Evolutionary conservation across 352 stramenopile species (phyloP).

Genomic region (Phytophthora colocasiae): DNA sequence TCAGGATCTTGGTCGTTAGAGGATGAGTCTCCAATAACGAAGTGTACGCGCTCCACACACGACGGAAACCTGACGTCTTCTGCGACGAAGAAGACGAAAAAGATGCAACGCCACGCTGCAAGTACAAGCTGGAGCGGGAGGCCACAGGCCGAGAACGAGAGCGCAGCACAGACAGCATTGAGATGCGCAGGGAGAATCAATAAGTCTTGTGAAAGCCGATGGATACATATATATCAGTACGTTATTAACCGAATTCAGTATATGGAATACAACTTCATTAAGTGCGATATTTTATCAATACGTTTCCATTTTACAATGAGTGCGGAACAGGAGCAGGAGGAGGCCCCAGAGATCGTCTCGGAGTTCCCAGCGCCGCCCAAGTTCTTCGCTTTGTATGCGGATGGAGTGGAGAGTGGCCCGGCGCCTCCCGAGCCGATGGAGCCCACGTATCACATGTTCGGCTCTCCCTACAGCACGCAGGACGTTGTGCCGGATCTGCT

Average conservation of each 20-base stretch:
- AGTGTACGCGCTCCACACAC: constrained; percentile 63
- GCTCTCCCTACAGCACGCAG: constrained; percentile 83
- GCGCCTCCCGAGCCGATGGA: constrained; percentile 73
- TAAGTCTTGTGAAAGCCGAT: not conserved
- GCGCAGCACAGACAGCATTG: constrained; percentile 45
- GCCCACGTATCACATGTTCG: constrained; percentile 89
- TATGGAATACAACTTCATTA: not conserved
- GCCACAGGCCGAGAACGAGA: constrained; percentile 9
- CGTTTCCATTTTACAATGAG: constrained; percentile 19
- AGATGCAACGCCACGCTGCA: constrained; percentile 6
- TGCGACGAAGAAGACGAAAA: constrained; percentile 16
- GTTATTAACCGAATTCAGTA: too few relatives aligned
- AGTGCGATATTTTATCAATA: constrained; percentile 2
- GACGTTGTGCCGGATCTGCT: constrained; percentile 83
- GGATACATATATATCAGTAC: not conserved
- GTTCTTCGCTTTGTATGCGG: constrained; percentile 80
- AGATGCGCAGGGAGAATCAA: not conserved
- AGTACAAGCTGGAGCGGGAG: not conserved
- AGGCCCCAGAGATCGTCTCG: constrained; percentile 84
- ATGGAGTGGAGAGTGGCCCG: constrained; percentile 56
- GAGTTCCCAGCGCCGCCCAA: constrained; percentile 82
- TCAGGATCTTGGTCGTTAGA: constrained; percentile 73
- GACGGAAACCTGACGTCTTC: constrained; percentile 26
- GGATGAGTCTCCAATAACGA: constrained; percentile 62
- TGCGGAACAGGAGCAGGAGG: constrained; percentile 36